Evolutionary conservation across 2,329 filamentous ascomycete genomes (phyloP), one percentile per base, ranked within the genome.

Genomic region (Pseudophaeomoniella oleicola): DNA sequence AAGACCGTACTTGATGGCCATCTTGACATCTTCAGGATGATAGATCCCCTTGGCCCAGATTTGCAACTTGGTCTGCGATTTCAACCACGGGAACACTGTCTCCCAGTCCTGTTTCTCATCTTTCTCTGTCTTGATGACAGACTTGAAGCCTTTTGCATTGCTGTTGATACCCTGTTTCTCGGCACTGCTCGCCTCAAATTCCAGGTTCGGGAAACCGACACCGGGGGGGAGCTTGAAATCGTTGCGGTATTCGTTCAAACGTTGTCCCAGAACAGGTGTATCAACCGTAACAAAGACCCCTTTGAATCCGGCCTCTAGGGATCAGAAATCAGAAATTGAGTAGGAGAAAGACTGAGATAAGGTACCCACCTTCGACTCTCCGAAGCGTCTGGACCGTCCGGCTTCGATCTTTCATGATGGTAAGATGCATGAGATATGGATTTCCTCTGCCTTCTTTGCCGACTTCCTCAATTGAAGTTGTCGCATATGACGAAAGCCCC

Each of bases 271-370:
- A 1, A 70, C 60, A 0, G 71, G 70, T 0, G 62, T 60, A 42
- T 75, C 71, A 2, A 71, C 67, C 0, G 70, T 67, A 2, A 76
- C 47, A 22, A 75, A 62, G 3, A 75, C 50, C 0, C 69, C 70
- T 40, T 65, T 66, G 48, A 67, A 72, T 4, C 69, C 67, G 0
- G 63, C 57, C 37, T 51, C 55, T 62, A 33, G 3, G 5, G 29
- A 35, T 6, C 14, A n/a, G 12, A 9, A 5, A 37, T 15, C 16
- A 16, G 14, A 12, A n/a, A 11, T 4, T 35, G 12, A n/a, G 12
- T 16, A 16, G 32, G 15, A 15, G n/a, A 22, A 10, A 31, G 34
- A 33, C 4, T 11, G 4, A 6, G 30, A 4, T 3, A 18, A 17
- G 4, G 10, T 15, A 45, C 54, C 27, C 38, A 66, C 60, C 54